phyloP scores from a whole-genome alignment of 371 early-diverging fungal genomes.

The Smittium culicis region DNA sequence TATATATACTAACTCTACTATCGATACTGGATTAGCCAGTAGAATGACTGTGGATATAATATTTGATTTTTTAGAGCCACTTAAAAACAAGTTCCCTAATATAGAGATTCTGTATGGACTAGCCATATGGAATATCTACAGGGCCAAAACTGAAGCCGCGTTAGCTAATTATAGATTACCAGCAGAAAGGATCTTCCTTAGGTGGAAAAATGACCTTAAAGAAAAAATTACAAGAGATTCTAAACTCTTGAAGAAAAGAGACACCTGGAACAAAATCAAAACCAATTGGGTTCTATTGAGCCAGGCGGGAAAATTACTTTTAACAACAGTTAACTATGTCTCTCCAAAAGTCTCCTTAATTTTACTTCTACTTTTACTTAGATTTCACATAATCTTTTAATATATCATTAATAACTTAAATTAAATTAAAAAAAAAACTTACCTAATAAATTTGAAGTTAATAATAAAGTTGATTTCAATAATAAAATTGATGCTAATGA shows the following conservation, averaged over 20 bases:
- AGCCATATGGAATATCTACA: conserved; percentile 6
- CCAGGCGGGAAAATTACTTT: neutral
- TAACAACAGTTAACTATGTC: neutral
- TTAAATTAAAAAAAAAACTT: neutral
- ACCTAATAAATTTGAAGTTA: neutral
- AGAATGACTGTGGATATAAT: neutral
- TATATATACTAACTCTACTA: neutral
- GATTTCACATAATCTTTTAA: neutral
- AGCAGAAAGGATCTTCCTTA: neutral
- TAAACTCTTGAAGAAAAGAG: neutral
- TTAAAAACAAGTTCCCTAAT: neutral
- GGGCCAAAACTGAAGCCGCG: conserved; percentile 1
- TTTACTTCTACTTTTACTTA: neutral
- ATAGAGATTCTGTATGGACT: conserved; percentile 4
- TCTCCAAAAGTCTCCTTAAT: too few relatives aligned
- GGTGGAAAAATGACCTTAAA: neutral
- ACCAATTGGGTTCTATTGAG: neutral
- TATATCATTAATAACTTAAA: neutral
- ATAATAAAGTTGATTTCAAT: too few relatives aligned
- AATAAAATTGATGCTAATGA: too few relatives aligned
- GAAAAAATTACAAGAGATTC: conserved; percentile 1
- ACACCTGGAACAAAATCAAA: neutral
- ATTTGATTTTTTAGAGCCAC: neutral
- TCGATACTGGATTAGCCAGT: neutral
- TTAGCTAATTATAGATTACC: neutral